A percentile compares a stretch with the other conserved stretches of the same genome.
Evolutionary conservation across 768 basidiomycete genomes (phyloP).

Genomic region (Podaxis sp.): DNA sequence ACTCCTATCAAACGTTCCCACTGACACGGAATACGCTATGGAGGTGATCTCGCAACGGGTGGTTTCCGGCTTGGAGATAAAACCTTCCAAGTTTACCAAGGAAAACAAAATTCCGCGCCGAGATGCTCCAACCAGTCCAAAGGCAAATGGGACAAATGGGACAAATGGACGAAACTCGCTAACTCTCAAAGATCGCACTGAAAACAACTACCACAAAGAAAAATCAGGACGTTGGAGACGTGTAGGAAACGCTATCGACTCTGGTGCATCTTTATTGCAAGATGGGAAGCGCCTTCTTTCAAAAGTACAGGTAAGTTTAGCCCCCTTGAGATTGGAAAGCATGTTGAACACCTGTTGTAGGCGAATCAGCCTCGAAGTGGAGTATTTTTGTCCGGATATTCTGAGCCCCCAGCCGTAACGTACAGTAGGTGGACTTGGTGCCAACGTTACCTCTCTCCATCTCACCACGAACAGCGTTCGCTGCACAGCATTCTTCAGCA

Average conservation of each 20-base stretch:
- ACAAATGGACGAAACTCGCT: neutral
- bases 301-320: neutral
- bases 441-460: too few species aligned
- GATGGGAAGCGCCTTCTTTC: constrained; percentile 8
- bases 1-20: constrained; percentile 54
- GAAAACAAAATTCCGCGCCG: neutral
- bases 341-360: neutral
- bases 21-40: constrained; percentile 72
- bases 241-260: constrained; percentile 2
- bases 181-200: neutral
- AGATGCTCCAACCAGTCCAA: neutral
- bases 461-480: constrained; percentile 44
- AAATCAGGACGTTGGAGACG: neutral
- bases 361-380: neutral
- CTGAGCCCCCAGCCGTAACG: neutral
- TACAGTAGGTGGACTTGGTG: neutral
- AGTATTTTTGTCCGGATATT: too few species aligned
- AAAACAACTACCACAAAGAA: neutral
- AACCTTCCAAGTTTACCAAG: constrained; percentile 26
- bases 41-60: constrained; percentile 63
- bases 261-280: neutral
- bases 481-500: constrained; percentile 52
- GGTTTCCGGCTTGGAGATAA: constrained; percentile 51
- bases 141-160: neutral
- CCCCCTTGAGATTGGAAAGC: neutral